Conservation (phyloP, 768 basidiomycete species). For the Leccinum uliginosum region DNA sequence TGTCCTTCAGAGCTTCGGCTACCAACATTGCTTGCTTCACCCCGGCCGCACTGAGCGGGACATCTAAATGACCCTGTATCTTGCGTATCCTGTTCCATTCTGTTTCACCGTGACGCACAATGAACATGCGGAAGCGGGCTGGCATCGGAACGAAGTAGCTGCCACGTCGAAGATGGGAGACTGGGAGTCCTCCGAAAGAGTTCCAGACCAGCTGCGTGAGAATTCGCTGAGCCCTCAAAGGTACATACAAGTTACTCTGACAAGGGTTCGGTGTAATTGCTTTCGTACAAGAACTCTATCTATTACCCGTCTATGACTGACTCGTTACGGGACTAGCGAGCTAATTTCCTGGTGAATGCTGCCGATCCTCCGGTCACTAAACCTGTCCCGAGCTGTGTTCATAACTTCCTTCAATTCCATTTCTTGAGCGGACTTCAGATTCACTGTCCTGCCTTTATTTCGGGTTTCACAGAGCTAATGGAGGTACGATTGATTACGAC, state of each 20-base stretch:
- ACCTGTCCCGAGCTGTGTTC: conserved; percentile 38
- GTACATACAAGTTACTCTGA: too few relatives aligned
- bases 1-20: conserved; percentile 47
- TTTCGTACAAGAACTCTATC: neutral
- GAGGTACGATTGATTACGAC: neutral
- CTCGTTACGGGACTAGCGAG: conserved; percentile 29
- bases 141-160: conserved; percentile 16
- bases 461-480: conserved; percentile 48
- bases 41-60: conserved; percentile 59
- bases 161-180: neutral
- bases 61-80: conserved; percentile 76
- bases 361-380: conserved; percentile 57
- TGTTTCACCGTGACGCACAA: conserved; percentile 80
- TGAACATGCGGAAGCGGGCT: conserved; percentile 46
- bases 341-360: conserved; percentile 47
- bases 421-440: conserved; percentile 33
- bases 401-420: conserved; percentile 39
- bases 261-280: neutral
- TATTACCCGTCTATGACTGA: neutral
- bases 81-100: conserved; percentile 57
- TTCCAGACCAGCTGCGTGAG: neutral
- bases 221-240: neutral
- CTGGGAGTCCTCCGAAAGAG: neutral
- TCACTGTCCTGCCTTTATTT: conserved; percentile 32
- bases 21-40: conserved; percentile 53